Base-by-base conservation (phyloP, 169 alveolate species). In the Cryptosporidium tyzzeri region DNA sequence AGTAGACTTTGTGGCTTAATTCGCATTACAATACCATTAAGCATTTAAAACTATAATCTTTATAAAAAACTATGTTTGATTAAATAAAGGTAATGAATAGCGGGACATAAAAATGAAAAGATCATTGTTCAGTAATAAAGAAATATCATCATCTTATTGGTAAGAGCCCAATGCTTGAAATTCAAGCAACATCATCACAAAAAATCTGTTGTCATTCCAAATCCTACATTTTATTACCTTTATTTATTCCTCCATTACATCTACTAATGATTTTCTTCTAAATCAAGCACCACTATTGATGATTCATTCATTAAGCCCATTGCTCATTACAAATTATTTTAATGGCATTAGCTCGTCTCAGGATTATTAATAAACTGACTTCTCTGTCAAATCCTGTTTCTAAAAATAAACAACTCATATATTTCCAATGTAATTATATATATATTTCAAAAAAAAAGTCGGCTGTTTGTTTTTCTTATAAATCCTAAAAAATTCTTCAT, bases 121-220 rank as follows among this genome's bases (percentile, higher is more conserved):
- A 65, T 65, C 23, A n/a, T 33, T 65, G 75, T 80, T 80, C 89
- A 80, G 89, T 65, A 35, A 44, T 12, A 8, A 21, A 33, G 2
- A 45, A 35, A n/a, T 62, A 10, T 80, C 89, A 62, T 80, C 89
- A 80, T 67, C 39, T 80, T 26, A 12, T n/a, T 1, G 39, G 23
- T 80, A 80, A 80, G 89, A 80, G 89, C 89, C 89, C 89, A 80
- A 80, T 80, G 89, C 89, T 80, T 80, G 89, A 73, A 73, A 73
- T 37, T 73, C 86, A 73, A 73, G 86, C 86, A 73, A 73, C 86
- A 73, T 73, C 86, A 73, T 23, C 18, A 73, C 86, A 29, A 55
- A 16, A 3, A n/a, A 55, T 55, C 67, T 21, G 1, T 55, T 55
- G 23, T 7, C 2, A 6, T 55, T 55, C 67, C 7, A 29, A 55